These are phyloP conservation scores for Rhodotorula babjevae DNA, from an alignment of 768 basidiomycete species.

Conservation along the genomic window DNA sequence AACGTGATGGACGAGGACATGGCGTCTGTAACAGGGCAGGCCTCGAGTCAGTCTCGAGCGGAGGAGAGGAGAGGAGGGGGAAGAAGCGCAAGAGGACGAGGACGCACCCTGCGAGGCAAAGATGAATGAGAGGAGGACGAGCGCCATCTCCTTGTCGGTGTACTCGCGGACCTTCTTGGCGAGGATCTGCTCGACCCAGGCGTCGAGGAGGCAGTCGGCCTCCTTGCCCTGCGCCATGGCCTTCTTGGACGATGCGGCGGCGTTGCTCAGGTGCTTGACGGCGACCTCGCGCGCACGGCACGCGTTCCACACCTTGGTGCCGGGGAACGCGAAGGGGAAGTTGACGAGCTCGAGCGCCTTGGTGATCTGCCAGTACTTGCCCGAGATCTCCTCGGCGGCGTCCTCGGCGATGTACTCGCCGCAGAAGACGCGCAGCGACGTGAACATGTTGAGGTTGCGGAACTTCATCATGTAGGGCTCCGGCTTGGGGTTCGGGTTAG, in stretches of 20 bases:
- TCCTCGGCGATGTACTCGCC: slow-evolving; percentile 80
- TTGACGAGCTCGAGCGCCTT: slow-evolving; percentile 95
- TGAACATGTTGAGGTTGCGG: slow-evolving; percentile 93
- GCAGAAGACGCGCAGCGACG: slow-evolving; percentile 91
- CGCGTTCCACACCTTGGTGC: slow-evolving; percentile 92
- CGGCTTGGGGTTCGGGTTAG: slow-evolving; percentile 51
- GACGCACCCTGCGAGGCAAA: slow-evolving; percentile 77
- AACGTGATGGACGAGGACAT: slow-evolving; percentile 97
- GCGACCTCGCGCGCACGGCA: slow-evolving; percentile 84
- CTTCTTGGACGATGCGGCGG: slow-evolving; percentile 71
- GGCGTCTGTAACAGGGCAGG: too few species aligned
- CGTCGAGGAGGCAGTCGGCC: slow-evolving; percentile 84
- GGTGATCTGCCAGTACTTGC: slow-evolving; percentile 95
- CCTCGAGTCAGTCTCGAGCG: too few species aligned
- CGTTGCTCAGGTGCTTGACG: slow-evolving; percentile 65
- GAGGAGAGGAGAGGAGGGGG: too few species aligned
- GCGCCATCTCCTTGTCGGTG: slow-evolving; percentile 89
- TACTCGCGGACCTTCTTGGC: slow-evolving; percentile 65
- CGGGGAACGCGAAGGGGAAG: slow-evolving; percentile 90
- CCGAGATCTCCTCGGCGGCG: slow-evolving; percentile 72
- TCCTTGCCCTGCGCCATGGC: slow-evolving; percentile 71
- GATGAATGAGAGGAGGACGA: slow-evolving; percentile 93
- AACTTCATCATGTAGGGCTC: slow-evolving; percentile 73
- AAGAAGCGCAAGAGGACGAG: neutral
- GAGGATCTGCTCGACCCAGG: slow-evolving; percentile 74